Percentiles rank a stretch among this genome's conserved stretches.
Conservation (phyloP, 2,329 filamentous ascomycete species). For the Fusarium devonianum region DNA sequence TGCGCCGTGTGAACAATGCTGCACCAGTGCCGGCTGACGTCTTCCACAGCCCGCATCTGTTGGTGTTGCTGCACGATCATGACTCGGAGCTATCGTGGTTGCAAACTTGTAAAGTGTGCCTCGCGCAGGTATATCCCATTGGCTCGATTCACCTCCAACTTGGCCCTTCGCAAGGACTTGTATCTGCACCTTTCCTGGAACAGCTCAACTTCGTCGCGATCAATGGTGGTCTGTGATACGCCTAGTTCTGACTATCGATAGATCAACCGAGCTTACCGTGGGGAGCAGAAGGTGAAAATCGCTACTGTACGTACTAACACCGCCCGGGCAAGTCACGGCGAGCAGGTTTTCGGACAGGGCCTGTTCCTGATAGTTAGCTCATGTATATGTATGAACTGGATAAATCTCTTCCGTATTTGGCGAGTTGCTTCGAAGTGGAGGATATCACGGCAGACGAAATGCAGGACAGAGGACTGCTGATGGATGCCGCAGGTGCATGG, state of each 20-base stretch:
- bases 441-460: constrained; percentile 2
- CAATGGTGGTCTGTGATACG: constrained; percentile 19
- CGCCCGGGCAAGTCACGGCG: constrained; percentile 33
- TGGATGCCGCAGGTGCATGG: constrained; percentile 6
- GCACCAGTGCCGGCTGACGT: constrained; percentile 34
- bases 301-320: too few relatives aligned
- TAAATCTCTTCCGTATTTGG: constrained; percentile 24
- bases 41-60: constrained; percentile 17
- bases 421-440: constrained; percentile 19
- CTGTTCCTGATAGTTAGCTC: constrained; percentile 33
- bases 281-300: constrained; percentile 10
- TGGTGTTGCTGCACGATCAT: constrained; percentile 31
- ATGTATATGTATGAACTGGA: constrained; percentile 43
- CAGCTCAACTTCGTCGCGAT: constrained; percentile 12
- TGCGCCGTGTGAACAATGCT: constrained; percentile 24
- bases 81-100: constrained; percentile 32
- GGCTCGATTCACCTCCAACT: constrained; percentile 21
- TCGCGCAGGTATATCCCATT: constrained; percentile 36
- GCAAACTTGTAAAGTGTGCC: constrained; percentile 24
- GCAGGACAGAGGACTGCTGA: not conserved
- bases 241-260: constrained; percentile 20
- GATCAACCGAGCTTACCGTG: constrained; percentile 25
- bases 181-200: constrained; percentile 27
- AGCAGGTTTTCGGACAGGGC: constrained; percentile 36
- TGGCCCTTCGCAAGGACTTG: constrained; percentile 31